Base-by-base conservation (phyloP, 352 stramenopile genomes). In the Pythium folliculosum region DNA sequence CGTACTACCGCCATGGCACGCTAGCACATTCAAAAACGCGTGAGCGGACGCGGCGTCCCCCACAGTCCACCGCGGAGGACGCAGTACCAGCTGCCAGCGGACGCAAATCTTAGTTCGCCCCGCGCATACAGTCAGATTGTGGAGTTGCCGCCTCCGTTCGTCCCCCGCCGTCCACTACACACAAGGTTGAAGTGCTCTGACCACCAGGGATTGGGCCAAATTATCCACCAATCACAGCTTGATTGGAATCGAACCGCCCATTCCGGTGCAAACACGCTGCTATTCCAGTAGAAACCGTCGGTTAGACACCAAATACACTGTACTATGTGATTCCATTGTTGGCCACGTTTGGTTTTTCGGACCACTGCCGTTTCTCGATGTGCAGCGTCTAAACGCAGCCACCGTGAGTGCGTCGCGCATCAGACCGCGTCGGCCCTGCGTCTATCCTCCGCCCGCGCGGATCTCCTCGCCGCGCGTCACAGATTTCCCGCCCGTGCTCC, bases 151-250 rank as follows among this genome's bases (percentile, higher is more conserved):
- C 27, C 27, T 6, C n/a, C 27, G 27, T 32, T 7, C 51, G 32
- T 27, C 51, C 51, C 5, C 30, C n/a, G 45, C 32, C 0, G 32
- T 58, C 30, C 51, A 30, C 51, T 16, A n/a, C 40, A 22, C 1
- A 50, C 40, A n/a, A 47, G 17, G 56, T 63, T 63, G 56, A 63
- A 63, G 56, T 63, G 40, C n/a, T 60, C 53, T 16, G 21, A 21
- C 23, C 17, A 35, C 53, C 12, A 0, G 0, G 35, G 51, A 58
- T 58, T 58, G 51, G 51, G 10, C 8, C 6, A 45, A 21, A 58
- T 27, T 61, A 25, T 35, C 54, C 22, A 61, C 54, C 54, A 61
- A 61, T 61, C 54, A n/a, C 37, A 25, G 7, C 1, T 49, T 49
- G 27, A 32, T 21, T n/a, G 19, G 9, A 17, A 51, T 51, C 19